Base-by-base conservation (phyloP, 257 asterid genomes). In the Rauvolfia tetraphylla region DNA sequence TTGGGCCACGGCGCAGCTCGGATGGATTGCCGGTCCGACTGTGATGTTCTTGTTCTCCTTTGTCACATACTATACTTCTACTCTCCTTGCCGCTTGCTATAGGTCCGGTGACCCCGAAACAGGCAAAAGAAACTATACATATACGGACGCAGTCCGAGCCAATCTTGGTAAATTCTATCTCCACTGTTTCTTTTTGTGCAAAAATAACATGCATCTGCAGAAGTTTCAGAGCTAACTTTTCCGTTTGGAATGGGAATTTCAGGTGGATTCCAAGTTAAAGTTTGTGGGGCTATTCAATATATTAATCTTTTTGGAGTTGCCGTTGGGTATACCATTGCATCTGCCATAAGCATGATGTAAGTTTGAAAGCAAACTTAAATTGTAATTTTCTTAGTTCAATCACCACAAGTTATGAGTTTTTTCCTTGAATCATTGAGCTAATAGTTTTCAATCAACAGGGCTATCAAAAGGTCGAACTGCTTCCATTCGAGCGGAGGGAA, bases 281-380 rank as follows among this genome's bases (percentile, higher is more conserved):
- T 94, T 53, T 94, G 98, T 79, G 98, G 98, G 22, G 89, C 90
- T 62, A 92, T 94, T 84, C 98, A 94, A 79, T 94, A 94, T 65
- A 0, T 86, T 59, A 94, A 94, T 89, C 91, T 94, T 34, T 90
- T 94, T 74, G 98, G 98, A 66, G 97, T 89, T 72, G 98, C 98
- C 0, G 76, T 94, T 65, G 97, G 98, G 23, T 94, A 94, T 71
- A 94, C 98, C 58, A 94, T 94, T 74, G 98, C 98, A 81, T 72
- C 81, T 67, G 66, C 84, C 7, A 72, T 73, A 14, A 81, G 84
- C 75, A 81, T 81, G 92, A 81, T 75, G 97, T 91, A 81, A 89
- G 97, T 85, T 33, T 71, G 41, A 61, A 29, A 23, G 27, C 17
- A 8, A 27, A 34, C 53, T 34, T 22, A 5, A 23, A 25, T 62